phyloP scores from a whole-genome alignment of 768 basidiomycete species.

The Termitomyces sp. region DNA sequence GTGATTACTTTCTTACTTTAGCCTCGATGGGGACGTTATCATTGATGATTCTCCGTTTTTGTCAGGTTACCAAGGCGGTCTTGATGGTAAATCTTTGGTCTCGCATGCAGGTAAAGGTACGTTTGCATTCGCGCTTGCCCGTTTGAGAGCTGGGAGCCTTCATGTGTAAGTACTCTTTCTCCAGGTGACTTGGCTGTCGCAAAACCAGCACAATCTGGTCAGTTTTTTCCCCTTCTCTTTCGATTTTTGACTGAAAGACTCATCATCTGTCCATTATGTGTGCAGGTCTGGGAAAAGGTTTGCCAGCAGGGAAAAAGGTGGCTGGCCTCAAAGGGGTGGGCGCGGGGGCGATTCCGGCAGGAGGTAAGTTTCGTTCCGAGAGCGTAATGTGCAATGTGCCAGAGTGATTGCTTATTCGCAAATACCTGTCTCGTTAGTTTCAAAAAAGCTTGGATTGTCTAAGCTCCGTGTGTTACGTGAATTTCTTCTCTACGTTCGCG shows the following conservation, averaged over 20 bases:
- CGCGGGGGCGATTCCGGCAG: background rate
- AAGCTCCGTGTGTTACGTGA: no score
- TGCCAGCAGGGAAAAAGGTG: no score
- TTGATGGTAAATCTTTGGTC: background rate
- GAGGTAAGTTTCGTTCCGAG: background rate
- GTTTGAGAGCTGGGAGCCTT: background rate
- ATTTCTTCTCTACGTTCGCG: no score
- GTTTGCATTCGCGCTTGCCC: background rate
- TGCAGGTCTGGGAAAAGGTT: no score
- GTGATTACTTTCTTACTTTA: background rate
- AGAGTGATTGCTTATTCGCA: no score
- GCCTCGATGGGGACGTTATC: background rate
- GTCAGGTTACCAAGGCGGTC: background rate
- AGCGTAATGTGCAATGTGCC: no score
- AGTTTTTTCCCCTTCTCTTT: background rate
- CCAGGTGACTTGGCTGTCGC: background rate
- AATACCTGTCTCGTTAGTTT: no score
- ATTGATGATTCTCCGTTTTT: background rate
- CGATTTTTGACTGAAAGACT: background rate
- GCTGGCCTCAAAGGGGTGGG: no score
- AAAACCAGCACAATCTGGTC: background rate
- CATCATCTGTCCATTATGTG: no score
- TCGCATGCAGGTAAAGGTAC: background rate
- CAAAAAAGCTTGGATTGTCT: no score
- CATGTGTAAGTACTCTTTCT: background rate